A percentile compares a stretch with the other conserved stretches of the same genome.
Evolutionary conservation across 2,329 filamentous ascomycete species (phyloP).

Genomic region (Arthrinium phaeospermum): DNA sequence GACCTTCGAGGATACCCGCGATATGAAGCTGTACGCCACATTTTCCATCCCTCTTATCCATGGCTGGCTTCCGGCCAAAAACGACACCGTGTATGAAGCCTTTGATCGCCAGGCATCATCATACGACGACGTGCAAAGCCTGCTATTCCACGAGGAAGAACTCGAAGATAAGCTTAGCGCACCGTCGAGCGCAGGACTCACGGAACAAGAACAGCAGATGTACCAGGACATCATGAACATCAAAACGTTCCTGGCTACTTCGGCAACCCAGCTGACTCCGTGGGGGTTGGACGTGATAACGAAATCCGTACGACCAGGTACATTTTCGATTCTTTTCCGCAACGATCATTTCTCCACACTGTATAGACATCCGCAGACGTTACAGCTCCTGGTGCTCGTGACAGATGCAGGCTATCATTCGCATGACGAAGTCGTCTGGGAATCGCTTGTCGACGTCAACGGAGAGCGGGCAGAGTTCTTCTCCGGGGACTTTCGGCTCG

Average conservation of each 20-base stretch:
- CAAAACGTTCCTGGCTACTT: constrained; percentile 78
- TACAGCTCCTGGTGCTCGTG: constrained; percentile 80
- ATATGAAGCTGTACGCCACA: constrained; percentile 89
- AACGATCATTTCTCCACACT: constrained; percentile 98
- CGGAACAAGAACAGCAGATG: constrained; percentile 74
- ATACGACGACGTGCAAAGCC: constrained; percentile 89
- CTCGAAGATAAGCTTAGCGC: constrained; percentile 77
- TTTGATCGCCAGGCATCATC: constrained; percentile 78
- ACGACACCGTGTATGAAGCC: constrained; percentile 70
- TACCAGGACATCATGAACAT: constrained; percentile 86
- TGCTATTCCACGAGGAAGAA: constrained; percentile 88
- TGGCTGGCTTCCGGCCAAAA: constrained; percentile 81
- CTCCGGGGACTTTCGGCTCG: constrained; percentile 86
- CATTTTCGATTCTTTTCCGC: constrained; percentile 89
- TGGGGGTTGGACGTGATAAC: constrained; percentile 80
- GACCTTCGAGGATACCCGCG: constrained; percentile 83
- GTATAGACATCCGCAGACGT: constrained; percentile 82
- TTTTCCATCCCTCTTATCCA: constrained; percentile 91
- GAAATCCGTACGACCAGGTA: constrained; percentile 73
- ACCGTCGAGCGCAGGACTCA: constrained; percentile 59
- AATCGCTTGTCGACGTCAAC: constrained; percentile 86
- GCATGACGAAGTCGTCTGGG: constrained; percentile 95
- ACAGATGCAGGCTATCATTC: constrained; percentile 90
- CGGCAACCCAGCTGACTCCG: constrained; percentile 85
- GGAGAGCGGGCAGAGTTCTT: constrained; percentile 84